Conservation (phyloP, 1,284 basidiomycete species). For the Ustilago bromivora region DNA sequence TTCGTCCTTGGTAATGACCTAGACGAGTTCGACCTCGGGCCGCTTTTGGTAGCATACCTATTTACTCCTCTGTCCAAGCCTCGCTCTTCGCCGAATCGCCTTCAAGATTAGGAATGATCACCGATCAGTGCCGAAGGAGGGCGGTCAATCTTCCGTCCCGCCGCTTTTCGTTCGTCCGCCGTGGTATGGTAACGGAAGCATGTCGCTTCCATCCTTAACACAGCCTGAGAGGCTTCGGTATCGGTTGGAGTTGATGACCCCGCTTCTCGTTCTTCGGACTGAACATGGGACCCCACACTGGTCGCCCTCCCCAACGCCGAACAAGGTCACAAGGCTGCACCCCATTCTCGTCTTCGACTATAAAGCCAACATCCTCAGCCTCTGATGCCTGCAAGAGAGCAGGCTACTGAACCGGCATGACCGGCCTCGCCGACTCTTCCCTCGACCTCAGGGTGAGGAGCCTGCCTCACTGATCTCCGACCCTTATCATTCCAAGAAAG, state of each 20-base stretch:
- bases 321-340: background rate
- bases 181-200: background rate
- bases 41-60: background rate
- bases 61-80: background rate
- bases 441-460: background rate
- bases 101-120: background rate
- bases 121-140: slow-evolving; percentile 5
- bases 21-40: background rate
- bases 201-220: background rate
- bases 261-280: background rate
- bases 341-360: background rate
- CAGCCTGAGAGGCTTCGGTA: background rate
- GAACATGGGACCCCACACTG: background rate
- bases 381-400: background rate
- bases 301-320: background rate
- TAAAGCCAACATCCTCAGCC: background rate
- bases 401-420: background rate
- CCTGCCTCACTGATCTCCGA: too few relatives aligned
- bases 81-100: background rate
- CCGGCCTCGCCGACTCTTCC: background rate
- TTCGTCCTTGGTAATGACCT: background rate
- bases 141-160: background rate
- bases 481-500: too few relatives aligned
- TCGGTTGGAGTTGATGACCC: background rate
- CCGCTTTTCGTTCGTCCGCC: background rate